A percentile compares a stretch with the other conserved stretches of the same genome.
Evolutionary conservation across 805 yeast species (phyloP).

Genomic region (Wickerhamiella occidentalis): DNA sequence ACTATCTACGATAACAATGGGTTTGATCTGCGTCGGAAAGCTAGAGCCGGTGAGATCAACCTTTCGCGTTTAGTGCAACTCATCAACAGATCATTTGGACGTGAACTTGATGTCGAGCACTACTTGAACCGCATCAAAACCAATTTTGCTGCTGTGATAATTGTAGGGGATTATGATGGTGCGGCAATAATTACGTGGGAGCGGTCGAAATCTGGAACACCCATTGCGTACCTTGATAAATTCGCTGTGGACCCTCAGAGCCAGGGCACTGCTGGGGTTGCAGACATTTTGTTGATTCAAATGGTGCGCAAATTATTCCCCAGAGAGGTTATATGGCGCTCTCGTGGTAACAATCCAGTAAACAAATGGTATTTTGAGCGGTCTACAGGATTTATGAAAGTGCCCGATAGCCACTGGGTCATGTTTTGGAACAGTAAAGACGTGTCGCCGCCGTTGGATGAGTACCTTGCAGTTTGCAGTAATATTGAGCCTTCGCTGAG

Average conservation of each 20-base stretch:
- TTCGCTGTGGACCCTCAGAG: constrained; percentile 75
- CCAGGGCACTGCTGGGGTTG: constrained; percentile 88
- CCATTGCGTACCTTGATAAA: constrained; percentile 76
- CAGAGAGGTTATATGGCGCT: constrained; percentile 76
- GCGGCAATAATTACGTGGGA: constrained; percentile 90
- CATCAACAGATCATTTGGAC: constrained; percentile 70
- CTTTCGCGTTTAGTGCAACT: constrained; percentile 44
- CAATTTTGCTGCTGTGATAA: constrained; percentile 59
- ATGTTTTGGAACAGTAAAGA: constrained; percentile 35
- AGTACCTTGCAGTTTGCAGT: constrained; percentile 43
- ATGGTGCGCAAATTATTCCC: constrained; percentile 55
- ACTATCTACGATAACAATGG: constrained; percentile 31
- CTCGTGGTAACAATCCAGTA: constrained; percentile 74
- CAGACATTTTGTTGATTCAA: constrained; percentile 82
- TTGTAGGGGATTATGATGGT: constrained; percentile 93
- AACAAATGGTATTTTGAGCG: constrained; percentile 97
- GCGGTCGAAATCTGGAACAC: constrained; percentile 27
- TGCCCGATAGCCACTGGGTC: constrained; percentile 33
- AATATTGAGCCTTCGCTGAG: constrained; percentile 44
- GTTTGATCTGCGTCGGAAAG: constrained; percentile 34
- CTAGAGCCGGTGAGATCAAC: constrained; percentile 36
- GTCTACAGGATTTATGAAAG: constrained; percentile 52
- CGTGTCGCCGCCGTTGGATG: constrained; percentile 28
- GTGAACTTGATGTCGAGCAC: constrained; percentile 48
- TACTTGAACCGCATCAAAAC: constrained; percentile 57